These are phyloP conservation scores for Akanthomyces muscarius DNA, from an alignment of 2,329 filamentous ascomycete species.

Conservation along the genomic window DNA sequence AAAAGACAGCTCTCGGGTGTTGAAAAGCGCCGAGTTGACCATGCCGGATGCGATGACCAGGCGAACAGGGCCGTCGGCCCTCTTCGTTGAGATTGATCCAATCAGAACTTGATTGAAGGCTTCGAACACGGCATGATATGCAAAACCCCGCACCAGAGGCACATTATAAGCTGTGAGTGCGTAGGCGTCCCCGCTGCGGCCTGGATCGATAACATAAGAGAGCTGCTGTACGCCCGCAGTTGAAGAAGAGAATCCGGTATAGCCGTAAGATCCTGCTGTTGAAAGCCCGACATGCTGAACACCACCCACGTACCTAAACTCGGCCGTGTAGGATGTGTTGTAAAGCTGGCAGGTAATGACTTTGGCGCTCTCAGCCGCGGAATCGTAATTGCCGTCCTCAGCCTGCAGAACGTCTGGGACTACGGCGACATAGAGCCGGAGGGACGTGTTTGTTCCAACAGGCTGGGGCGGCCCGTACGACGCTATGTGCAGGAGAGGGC, in stretches of 20 bases:
- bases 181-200: neutral
- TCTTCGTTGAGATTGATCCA: neutral
- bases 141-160: neutral
- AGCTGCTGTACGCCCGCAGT: neutral
- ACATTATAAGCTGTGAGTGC: neutral
- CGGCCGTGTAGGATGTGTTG: neutral
- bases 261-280: neutral
- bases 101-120: neutral
- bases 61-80: neutral
- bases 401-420: neutral
- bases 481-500: neutral
- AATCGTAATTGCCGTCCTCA: neutral
- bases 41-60: neutral
- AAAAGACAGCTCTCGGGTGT: neutral
- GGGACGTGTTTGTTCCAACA: neutral
- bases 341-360: neutral
- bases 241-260: neutral
- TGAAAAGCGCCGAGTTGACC: neutral
- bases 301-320: neutral
- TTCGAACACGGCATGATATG: neutral
- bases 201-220: neutral
- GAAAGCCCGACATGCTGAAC: neutral
- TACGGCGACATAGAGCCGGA: neutral
- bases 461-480: neutral
- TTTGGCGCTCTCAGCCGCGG: neutral